Evolutionary conservation across 2,329 filamentous ascomycete genomes (phyloP), one percentile per base, ranked within the genome.

Genomic region (Podosphaera xanthii): DNA sequence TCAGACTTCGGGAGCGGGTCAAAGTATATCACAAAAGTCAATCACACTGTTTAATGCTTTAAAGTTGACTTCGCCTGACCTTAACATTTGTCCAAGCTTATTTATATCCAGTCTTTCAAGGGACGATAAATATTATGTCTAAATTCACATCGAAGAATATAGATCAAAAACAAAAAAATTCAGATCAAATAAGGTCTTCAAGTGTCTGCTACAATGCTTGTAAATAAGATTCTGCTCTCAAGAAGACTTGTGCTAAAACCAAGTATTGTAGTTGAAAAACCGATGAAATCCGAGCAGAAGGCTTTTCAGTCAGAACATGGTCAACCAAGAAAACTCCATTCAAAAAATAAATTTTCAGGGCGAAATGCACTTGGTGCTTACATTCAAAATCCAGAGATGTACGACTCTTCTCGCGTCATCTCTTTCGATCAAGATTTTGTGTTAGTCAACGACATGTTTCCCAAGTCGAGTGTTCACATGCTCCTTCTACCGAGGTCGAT

Each of bases 401-500:
- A 80, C 65, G 76, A 81, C 1, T 64, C 75, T 4, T 75, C 73
- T 34, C 72, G 77, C 7, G 78, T 89, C 1, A 74, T 92, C 59
- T 83, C 81, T 67, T 74, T 82, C 70, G 79, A 80, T 63, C 74
- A 79, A n/a, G 72, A 81, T 61, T 87, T 84, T 64, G 86, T 90
- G 57, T 78, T 82, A 30, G 86, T 97, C 69, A 77, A 83, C 65
- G 92, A 98, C 72, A 74, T 81, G 62, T 98, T 81, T 68, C 90
- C 92, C 7, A 98, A 97, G 71, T 80, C 86, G 2, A 81, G 79
- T 2, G 76, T 96, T 3, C 92, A 98, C 72, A 77, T 87, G 1
- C 84, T 98, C 2, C 79, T 97, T n/a, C 80, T 97, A 4, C 87
- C 90, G 5, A 84, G 90, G 57, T 79, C 84, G 48, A 67, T 75